Evolutionary conservation across 805 yeast species (phyloP), one percentile per base, ranked within the genome.

Genomic region (Candida pseudofarinosa): DNA sequence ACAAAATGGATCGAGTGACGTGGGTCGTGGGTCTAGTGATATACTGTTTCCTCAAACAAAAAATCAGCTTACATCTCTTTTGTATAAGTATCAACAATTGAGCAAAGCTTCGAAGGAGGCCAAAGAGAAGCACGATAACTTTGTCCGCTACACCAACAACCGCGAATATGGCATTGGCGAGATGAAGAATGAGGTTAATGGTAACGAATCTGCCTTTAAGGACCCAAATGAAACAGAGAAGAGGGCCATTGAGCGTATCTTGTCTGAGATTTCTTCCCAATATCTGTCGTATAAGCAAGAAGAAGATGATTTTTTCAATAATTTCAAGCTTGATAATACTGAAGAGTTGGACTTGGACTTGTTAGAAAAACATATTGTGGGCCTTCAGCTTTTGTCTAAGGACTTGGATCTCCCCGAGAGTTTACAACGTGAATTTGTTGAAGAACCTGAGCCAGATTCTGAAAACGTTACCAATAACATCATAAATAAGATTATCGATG

Each of bases 381-480:
- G 83, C 0, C 71, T 85, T 40, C 86, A 85, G 54, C 55, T 84
- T 14, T 60, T 86, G 33, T 76, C 88, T 2, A 78, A 73, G 50
- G 88, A 85, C 58, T 50, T 82, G 45, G 85, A 81, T 54, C 60
- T 86, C 37, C 88, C 91, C 0, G 73, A 69, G 26, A 53, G 65
- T 3, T 55, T 83, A 15, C 79, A 79, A 49, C 44, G 54, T 2
- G 66, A 60, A 4, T 69, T 65, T 15, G 56, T 43, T 19, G 63
- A 42, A 20, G 41, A 37, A 6, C n/a, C 36, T 4, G 41, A 38
- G 6, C 20, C 38, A 12, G 41, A 45, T 23, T 39, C 36, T 3
- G 34, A 32, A 32, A 41, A 15, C 6, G 41, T 38, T 33, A 5
- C 35, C 18, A 38, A 34, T 28, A 20, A 13, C 5, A 19, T 28